Evolutionary conservation across 2,329 filamentous ascomycete genomes (phyloP).

Genomic region (Didymella pinodella): DNA sequence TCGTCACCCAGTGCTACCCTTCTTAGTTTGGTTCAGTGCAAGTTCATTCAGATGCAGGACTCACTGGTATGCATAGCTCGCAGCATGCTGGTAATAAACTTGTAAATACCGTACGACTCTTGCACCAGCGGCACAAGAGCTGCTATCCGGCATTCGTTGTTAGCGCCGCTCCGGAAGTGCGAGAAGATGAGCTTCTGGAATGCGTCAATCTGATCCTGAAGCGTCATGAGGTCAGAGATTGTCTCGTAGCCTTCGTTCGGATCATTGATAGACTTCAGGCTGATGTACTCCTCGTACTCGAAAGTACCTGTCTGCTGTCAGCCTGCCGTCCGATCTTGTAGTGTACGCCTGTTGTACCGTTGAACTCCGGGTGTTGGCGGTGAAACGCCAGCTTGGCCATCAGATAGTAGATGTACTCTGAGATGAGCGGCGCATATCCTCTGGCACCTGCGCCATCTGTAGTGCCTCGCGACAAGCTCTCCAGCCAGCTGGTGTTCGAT

Average conservation of each 20-base stretch:
- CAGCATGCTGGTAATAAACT: constrained; percentile 99
- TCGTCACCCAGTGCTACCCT: constrained; percentile 83
- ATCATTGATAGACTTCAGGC: constrained; percentile 96
- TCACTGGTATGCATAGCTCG: constrained; percentile 94
- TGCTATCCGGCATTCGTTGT: constrained; percentile 97
- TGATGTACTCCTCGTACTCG: constrained; percentile 99
- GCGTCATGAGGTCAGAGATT: constrained; percentile 92
- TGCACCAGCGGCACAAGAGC: constrained; percentile 92
- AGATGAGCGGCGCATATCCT: constrained; percentile 88
- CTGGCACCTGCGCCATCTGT: constrained; percentile 79
- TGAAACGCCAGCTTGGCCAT: constrained; percentile 97
- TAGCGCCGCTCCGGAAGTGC: constrained; percentile 87
- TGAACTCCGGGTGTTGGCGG: constrained; percentile 95
- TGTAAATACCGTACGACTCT: constrained; percentile 99
- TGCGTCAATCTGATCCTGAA: constrained; percentile 97
- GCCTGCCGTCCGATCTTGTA: constrained; percentile 2
- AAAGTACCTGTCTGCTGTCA: constrained; percentile 69
- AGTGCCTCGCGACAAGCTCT: constrained; percentile 86
- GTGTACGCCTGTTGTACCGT: constrained; percentile 63
- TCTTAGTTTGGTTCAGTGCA: constrained; percentile 18
- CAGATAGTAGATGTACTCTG: constrained; percentile 96
- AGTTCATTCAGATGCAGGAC: constrained; percentile 36
- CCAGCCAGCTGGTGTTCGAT: constrained; percentile 87
- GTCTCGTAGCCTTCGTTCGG: constrained; percentile 98
- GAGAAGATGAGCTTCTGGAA: constrained; percentile 99